These are phyloP conservation scores for Saccharomycopsis oosterbeekiorum DNA, from an alignment of 805 yeast genomes.

Conservation along the genomic window DNA sequence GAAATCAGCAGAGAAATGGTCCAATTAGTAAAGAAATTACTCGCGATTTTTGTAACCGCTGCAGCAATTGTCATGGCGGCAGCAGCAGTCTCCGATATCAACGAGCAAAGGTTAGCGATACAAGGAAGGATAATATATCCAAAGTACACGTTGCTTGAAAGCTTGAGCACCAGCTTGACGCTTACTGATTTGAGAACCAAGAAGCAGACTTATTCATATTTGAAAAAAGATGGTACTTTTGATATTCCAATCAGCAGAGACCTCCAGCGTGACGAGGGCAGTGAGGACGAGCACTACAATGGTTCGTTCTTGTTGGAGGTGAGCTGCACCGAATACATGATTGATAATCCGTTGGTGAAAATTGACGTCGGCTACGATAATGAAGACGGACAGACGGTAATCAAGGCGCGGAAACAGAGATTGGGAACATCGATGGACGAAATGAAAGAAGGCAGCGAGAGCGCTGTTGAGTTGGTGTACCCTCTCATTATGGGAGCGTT, in stretches of 20 bases:
- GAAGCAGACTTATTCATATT: background rate
- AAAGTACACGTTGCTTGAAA: background rate
- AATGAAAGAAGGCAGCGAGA: background rate
- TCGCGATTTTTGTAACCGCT: background rate
- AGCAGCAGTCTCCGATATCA: background rate
- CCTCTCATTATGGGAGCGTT: conserved; percentile 6
- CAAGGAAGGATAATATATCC: conserved; percentile 8
- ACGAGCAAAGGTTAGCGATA: background rate
- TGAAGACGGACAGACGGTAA: background rate
- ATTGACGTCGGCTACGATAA: conserved; percentile 4
- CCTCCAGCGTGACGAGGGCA: background rate
- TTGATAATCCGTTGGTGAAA: conserved; percentile 4
- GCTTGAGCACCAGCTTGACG: conserved; percentile 6
- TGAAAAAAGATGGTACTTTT: background rate
- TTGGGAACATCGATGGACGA: conserved; percentile 8
- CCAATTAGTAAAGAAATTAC: background rate
- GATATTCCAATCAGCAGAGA: background rate
- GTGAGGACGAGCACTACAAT: too few relatives aligned
- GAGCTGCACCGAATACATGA: conserved; percentile 3
- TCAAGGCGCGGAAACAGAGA: conserved; percentile 8
- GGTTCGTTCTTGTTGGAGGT: conserved; percentile 13
- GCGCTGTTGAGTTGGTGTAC: conserved; percentile 3
- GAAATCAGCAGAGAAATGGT: background rate
- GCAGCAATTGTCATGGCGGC: background rate
- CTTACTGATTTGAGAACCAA: conserved; percentile 3